A percentile compares a stretch with the other conserved stretches of the same genome.
These are phyloP conservation scores for Crataegus laevigata DNA, from an alignment of 306 rosid species.

Conservation along the genomic window DNA sequence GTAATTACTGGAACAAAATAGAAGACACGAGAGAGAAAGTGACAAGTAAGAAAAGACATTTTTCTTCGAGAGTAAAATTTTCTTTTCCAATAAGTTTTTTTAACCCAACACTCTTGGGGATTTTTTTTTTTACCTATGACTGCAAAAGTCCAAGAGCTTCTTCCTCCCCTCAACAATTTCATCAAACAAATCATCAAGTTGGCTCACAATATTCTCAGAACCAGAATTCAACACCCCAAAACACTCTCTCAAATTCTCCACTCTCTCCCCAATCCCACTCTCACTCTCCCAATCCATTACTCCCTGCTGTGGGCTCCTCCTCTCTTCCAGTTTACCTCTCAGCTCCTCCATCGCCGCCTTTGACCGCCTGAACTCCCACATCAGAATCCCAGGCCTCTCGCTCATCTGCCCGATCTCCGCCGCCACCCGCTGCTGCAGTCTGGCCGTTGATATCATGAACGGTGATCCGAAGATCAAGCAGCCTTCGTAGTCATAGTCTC, in stretches of 20 bases:
- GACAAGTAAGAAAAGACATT: no score
- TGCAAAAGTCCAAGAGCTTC: conserved; percentile 97
- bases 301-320: conserved; percentile 28
- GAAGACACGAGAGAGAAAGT: no score
- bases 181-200: conserved; percentile 97
- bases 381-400: conserved; percentile 63
- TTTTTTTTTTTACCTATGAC: conserved; percentile 45
- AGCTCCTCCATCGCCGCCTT: conserved; percentile 88
- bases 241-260: conserved; percentile 67
- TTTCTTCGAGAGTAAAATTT: background rate
- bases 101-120: no score
- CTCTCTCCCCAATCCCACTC: conserved; percentile 62
- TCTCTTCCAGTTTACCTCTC: conserved; percentile 64
- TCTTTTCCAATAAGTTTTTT: background rate
- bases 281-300: conserved; percentile 62
- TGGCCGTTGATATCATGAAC: conserved; percentile 86
- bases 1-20: no score
- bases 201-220: conserved; percentile 70
- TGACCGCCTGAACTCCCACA: conserved; percentile 71
- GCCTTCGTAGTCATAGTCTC: conserved; percentile 44
- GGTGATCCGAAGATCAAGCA: conserved; percentile 77
- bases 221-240: conserved; percentile 83
- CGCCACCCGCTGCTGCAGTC: conserved; percentile 83
- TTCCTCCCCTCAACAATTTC: conserved; percentile 98
- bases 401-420: conserved; percentile 58